These are phyloP conservation scores for Solanum hybrid DNA, from an alignment of 305 asterid genomes.

Conservation along the genomic window DNA sequence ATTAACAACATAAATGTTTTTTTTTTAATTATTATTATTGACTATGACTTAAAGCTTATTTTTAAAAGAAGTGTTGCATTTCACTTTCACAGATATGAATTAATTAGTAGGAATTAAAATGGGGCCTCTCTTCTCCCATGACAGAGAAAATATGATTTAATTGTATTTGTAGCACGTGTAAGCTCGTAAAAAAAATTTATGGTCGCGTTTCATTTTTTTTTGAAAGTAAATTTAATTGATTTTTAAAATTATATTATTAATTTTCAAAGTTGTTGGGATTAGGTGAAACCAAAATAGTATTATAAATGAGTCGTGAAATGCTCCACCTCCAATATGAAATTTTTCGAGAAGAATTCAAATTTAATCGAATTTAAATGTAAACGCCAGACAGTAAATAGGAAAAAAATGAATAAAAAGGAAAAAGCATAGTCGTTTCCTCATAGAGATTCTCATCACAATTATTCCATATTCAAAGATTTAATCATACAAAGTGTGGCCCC, in stretches of 20 bases:
- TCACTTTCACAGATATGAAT: neutral
- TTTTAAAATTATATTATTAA: neutral
- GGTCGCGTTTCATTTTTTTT: neutral
- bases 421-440: neutral
- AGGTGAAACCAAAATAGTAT: neutral
- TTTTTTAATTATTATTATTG: neutral
- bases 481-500: slow-evolving; percentile 6
- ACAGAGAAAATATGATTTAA: neutral
- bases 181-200: neutral
- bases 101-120: neutral
- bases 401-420: neutral
- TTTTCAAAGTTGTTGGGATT: neutral
- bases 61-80: neutral
- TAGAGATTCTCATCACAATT: neutral
- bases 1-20: neutral
- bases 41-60: neutral
- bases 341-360: fast-evolving
- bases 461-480: slow-evolving; percentile 1
- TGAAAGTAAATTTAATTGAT: neutral
- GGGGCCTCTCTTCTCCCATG: neutral
- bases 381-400: fast-evolving
- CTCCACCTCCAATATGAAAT: fast-evolving
- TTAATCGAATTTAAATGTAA: too few species aligned
- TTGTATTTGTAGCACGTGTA: neutral
- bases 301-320: neutral